These are phyloP conservation scores for Chlamydomonas sp. DNA, from an alignment of 139 green algal genomes.

Conservation along the genomic window DNA sequence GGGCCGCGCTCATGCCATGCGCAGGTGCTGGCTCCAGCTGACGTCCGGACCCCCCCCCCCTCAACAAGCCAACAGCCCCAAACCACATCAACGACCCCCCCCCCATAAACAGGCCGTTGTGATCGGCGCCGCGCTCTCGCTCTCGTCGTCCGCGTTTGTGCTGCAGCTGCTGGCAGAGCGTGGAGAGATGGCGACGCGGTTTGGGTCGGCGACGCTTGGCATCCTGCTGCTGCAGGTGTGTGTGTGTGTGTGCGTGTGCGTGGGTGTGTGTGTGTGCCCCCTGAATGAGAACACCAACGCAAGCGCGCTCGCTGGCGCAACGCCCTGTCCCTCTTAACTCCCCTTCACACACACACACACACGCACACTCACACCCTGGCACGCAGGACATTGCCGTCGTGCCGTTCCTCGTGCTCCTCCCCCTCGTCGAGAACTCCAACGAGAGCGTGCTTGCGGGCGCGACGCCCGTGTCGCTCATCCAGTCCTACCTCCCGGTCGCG, in stretches of 20 bases:
- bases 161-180: conserved; percentile 88
- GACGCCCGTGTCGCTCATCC: conserved; percentile 35
- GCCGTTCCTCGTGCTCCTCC: conserved; percentile 86
- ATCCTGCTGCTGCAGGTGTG: conserved; percentile 83
- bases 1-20: too few relatives aligned
- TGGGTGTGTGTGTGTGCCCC: too few relatives aligned
- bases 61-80: too few relatives aligned
- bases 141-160: conserved; percentile 85
- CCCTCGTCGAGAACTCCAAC: conserved; percentile 41
- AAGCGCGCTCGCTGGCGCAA: neutral
- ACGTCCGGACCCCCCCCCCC: too few relatives aligned
- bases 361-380: neutral
- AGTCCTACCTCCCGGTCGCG: conserved; percentile 60
- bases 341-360: neutral
- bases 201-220: conserved; percentile 88
- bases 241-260: conserved; percentile 13
- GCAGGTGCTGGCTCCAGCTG: too few relatives aligned
- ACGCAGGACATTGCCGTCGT: conserved; percentile 86
- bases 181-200: conserved; percentile 69
- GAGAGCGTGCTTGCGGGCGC: too few relatives aligned
- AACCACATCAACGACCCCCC: too few relatives aligned
- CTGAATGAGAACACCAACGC: too few relatives aligned
- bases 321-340: too few relatives aligned
- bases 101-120: conserved; percentile 88
- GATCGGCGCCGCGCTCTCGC: conserved; percentile 79